Evolutionary conservation across 164 flowering plant genomes (phyloP).

Genomic region (Cinnamomum micranthum): DNA sequence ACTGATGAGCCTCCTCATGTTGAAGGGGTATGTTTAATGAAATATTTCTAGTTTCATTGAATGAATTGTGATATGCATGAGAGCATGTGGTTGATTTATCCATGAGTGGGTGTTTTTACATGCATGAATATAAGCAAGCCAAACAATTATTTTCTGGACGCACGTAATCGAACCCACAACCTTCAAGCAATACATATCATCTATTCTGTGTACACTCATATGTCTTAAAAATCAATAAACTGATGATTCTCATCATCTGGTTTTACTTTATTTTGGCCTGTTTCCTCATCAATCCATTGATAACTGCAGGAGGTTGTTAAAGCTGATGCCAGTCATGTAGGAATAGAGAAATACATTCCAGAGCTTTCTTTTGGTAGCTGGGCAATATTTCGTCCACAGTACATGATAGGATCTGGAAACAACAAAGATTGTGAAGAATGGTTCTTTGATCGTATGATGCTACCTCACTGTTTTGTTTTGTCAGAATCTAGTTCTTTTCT

Average conservation of each 20-base stretch:
- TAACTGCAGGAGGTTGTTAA: constrained; percentile 72
- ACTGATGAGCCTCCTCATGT: constrained; percentile 97
- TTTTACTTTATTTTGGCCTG: neutral
- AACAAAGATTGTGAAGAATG: constrained; percentile 99
- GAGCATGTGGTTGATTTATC: no score
- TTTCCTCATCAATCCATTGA: neutral
- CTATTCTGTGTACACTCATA: neutral
- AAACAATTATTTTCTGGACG: neutral
- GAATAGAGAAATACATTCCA: constrained; percentile 75
- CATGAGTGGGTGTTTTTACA: no score
- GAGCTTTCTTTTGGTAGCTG: constrained; percentile 56
- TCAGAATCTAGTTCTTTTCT: neutral
- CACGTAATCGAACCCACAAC: neutral
- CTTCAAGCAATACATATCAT: neutral
- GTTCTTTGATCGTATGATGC: constrained; percentile 92
- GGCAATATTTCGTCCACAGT: constrained; percentile 94
- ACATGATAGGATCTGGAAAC: constrained; percentile 98
- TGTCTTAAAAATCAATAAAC: neutral
- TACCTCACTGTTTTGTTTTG: neutral
- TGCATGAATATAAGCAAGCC: no score
- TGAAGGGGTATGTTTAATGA: constrained; percentile 70
- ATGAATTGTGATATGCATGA: neutral
- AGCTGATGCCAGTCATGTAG: constrained; percentile 87
- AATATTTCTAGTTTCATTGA: neutral
- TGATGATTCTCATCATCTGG: neutral